Evolutionary conservation across 192 early-diverging fungal genomes (phyloP).

Genomic region (Umbelopsis sp.): DNA sequence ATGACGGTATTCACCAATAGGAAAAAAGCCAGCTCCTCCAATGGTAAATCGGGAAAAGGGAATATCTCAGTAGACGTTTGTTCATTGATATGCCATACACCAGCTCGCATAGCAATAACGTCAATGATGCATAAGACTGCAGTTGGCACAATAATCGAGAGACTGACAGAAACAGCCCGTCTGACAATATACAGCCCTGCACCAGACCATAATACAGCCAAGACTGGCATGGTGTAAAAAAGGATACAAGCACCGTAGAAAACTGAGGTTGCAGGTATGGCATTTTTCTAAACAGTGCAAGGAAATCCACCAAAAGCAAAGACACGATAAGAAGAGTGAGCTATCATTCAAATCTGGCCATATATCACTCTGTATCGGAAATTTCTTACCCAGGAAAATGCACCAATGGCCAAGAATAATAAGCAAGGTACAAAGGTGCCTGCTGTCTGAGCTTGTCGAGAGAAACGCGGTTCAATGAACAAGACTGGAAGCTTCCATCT

Average conservation of each 20-base stretch:
- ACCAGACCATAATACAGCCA: conserved; percentile 52
- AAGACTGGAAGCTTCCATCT: conserved; percentile 37
- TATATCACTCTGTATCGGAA: too few species aligned
- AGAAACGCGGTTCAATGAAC: conserved; percentile 23
- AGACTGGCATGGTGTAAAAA: conserved; percentile 48
- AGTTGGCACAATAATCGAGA: conserved; percentile 43
- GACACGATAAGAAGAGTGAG: too few species aligned
- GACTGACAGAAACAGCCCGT: conserved; percentile 21
- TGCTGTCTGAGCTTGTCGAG: background rate
- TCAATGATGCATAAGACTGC: conserved; percentile 54
- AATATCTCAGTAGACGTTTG: conserved; percentile 43
- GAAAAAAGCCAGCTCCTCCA: conserved; percentile 58
- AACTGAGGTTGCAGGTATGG: conserved; percentile 35
- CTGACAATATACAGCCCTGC: conserved; percentile 50
- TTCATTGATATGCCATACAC: conserved; percentile 51
- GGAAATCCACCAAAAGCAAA: background rate
- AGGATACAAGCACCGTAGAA: conserved; percentile 56
- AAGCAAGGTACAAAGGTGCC: conserved; percentile 32
- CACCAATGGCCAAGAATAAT: conserved; percentile 21
- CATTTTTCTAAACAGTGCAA: conserved; percentile 16
- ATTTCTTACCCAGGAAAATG: too few species aligned
- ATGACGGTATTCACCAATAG: conserved; percentile 45
- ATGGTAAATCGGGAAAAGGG: conserved; percentile 43
- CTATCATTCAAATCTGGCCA: too few species aligned
- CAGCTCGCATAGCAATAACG: conserved; percentile 41